Evolutionary conservation across 352 stramenopile genomes (phyloP), one percentile per base, ranked within the genome.

Genomic region (Peronospora destructor): DNA sequence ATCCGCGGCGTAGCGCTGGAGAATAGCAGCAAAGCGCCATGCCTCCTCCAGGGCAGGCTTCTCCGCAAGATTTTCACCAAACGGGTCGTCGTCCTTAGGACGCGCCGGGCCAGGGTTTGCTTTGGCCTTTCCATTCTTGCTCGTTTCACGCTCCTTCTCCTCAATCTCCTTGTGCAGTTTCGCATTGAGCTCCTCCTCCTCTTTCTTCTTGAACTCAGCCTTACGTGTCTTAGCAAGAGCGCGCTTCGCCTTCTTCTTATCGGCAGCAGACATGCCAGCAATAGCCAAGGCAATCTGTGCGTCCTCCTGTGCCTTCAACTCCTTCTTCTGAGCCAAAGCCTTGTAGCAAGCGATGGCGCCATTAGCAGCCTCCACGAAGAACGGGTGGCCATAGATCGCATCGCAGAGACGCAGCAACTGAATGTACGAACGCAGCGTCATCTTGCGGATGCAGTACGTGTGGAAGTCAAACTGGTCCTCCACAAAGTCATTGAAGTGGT

Each of bases 381-480:
- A 88, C 28, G 76, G 61, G 59, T 97, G 79, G 47, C 80, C 73
- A 69, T 91, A 96, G 28, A 98, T 75, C 45, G 74, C 63, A 62
- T 98, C 93, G 63, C 96, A 97, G 55, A 97, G 87, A 55, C 87
- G 80, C 38, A 98, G 71, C 59, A 98, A 81, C 53, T 94, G 84
- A 19, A 98, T 73, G 64, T 99, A 99, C 11, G 95, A 74, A 34
- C 95, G 83, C 40, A 99, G 67, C 21, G 95, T 99, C 63, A 97
- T 96, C 78, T 98, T 98, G 56, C 95, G 90, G 57, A 99, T 87
- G 59, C 95, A 99, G 68, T 99, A 99, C 39, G 78, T 93, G 81
- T 99, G 95, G 71, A 99, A 99, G 66, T 99, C 96, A 53, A 99
- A 98, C 68, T 99, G 95, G 77, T 99, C 95, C 49, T 98, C 95